A percentile compares a stretch with the other conserved stretches of the same genome.
Conservation (phyloP, 2,329 filamentous ascomycete species). For the Diatrype stigma region DNA sequence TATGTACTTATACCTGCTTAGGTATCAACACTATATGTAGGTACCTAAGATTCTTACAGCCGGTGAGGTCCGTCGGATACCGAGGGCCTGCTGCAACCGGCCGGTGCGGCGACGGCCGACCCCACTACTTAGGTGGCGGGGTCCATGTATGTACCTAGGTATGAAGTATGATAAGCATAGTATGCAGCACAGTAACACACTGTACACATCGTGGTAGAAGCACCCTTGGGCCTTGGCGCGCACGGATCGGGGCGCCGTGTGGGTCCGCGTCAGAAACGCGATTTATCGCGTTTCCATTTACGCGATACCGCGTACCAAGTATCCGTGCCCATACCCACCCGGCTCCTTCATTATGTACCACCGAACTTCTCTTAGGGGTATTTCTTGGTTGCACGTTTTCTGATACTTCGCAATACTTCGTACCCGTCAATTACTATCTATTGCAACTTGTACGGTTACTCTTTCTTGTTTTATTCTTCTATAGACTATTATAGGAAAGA, state of each 20-base stretch:
- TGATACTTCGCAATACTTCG: not conserved
- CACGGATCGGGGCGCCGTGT: not conserved
- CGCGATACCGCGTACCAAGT: not conserved
- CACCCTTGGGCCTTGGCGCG: not conserved
- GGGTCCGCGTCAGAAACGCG: not conserved
- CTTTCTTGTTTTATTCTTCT: not conserved
- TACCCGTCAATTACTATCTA: not conserved
- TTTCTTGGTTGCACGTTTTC: not conserved
- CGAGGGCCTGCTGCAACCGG: not conserved
- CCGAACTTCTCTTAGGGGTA: not conserved
- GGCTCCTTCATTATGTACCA: not conserved
- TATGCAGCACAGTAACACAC: too few relatives aligned
- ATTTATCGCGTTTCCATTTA: not conserved
- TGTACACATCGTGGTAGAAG: not conserved
- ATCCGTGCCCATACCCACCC: not conserved
- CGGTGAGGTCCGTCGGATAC: not conserved
- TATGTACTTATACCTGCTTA: too few relatives aligned
- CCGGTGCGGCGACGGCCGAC: not conserved
- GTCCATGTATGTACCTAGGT: not conserved
- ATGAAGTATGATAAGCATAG: too few relatives aligned
- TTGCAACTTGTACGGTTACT: slow-evolving; percentile 1
- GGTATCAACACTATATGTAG: too few relatives aligned
- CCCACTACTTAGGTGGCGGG: not conserved
- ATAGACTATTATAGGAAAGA: slow-evolving; percentile 9
- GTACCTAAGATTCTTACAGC: too few relatives aligned